Conservation (phyloP, 2,329 filamentous ascomycete genomes). For the Zymoseptoria passerinii region DNA sequence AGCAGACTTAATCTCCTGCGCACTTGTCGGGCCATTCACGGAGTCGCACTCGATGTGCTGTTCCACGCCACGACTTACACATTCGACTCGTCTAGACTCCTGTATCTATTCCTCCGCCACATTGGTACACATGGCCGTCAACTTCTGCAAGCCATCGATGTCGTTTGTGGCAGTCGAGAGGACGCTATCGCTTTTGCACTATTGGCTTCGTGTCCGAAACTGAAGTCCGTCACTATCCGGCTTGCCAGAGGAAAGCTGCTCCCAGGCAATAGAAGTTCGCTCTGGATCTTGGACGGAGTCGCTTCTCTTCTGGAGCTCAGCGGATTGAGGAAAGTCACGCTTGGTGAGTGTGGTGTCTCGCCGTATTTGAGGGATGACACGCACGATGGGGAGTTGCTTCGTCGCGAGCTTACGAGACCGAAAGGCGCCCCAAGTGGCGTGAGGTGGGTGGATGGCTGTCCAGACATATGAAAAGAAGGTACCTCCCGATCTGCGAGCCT, state of each 20-base stretch:
- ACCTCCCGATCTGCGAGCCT: no score
- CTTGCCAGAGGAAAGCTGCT: slow-evolving; percentile 17
- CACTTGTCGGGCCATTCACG: slow-evolving; percentile 35
- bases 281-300: slow-evolving; percentile 24
- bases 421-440: slow-evolving; percentile 14
- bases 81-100: slow-evolving; percentile 36
- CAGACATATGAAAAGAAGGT: slow-evolving; percentile 13
- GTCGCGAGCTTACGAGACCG: slow-evolving; percentile 18
- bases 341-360: slow-evolving; percentile 11
- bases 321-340: slow-evolving; percentile 20
- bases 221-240: slow-evolving; percentile 20
- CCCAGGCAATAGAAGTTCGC: slow-evolving; percentile 7
- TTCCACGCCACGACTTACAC: slow-evolving; percentile 42
- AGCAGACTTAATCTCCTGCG: slow-evolving; percentile 36
- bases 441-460: slow-evolving; percentile 18
- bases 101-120: slow-evolving; percentile 35
- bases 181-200: slow-evolving; percentile 27
- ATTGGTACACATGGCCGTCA: slow-evolving; percentile 23
- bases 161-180: slow-evolving; percentile 21
- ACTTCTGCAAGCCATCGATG: slow-evolving; percentile 18
- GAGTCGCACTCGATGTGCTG: slow-evolving; percentile 38
- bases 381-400: slow-evolving; percentile 18
- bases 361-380: slow-evolving; percentile 15
- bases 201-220: slow-evolving; percentile 20
- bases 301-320: slow-evolving; percentile 21